These are phyloP conservation scores for Hypomontagnella submonticulosa DNA, from an alignment of 495 filamentous ascomycete species.

Conservation along the genomic window DNA sequence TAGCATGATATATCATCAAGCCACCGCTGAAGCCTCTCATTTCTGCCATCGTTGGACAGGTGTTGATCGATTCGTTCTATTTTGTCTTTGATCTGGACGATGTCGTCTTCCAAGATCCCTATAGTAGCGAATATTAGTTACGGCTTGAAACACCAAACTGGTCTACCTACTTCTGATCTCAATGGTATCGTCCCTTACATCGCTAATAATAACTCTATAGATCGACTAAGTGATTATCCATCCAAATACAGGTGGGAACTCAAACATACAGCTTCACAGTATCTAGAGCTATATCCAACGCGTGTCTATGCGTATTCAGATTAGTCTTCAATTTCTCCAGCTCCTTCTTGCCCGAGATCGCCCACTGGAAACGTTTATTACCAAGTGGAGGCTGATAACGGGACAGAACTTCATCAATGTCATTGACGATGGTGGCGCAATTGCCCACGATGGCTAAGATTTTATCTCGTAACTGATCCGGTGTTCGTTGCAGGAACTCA, in stretches of 20 bases:
- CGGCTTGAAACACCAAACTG: too few species aligned
- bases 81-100: neutral
- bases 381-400: neutral
- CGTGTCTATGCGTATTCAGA: neutral
- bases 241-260: too few species aligned
- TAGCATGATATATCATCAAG: constrained; percentile 4
- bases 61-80: constrained; percentile 1
- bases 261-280: neutral
- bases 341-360: neutral
- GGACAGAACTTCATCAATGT: neutral
- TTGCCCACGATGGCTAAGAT: neutral
- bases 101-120: neutral
- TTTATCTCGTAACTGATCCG: neutral
- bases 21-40: neutral
- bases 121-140: too few species aligned
- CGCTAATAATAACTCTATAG: too few species aligned
- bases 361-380: neutral
- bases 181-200: too few species aligned
- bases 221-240: too few species aligned
- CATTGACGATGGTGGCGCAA: neutral
- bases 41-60: neutral
- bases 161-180: too few species aligned
- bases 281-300: neutral
- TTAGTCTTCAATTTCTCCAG: neutral
- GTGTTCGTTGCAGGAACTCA: neutral